Evolutionary conservation across 345 rosid species (phyloP).

Genomic region (Eucalyptus melliodora): DNA sequence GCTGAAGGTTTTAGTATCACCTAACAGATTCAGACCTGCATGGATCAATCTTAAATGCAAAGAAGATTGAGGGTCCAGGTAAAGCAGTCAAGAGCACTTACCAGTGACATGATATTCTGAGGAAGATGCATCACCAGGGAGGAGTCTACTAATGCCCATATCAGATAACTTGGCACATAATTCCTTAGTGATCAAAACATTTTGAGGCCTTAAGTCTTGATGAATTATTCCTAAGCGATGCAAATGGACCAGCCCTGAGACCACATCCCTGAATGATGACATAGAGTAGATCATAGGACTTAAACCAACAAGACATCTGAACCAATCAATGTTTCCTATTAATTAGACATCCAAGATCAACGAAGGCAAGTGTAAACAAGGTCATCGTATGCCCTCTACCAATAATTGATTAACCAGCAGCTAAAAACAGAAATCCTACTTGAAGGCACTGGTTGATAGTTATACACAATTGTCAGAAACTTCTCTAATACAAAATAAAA

Average conservation of each 20-base stretch:
- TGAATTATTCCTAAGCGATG: constrained; percentile 85
- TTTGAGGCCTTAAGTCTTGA: constrained; percentile 87
- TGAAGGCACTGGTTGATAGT: not conserved
- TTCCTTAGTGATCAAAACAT: constrained; percentile 67
- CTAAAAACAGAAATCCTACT: not conserved
- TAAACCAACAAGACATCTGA: not conserved
- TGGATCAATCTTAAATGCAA: not conserved
- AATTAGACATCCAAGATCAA: constrained; percentile 4
- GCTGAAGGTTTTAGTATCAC: not conserved
- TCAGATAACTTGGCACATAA: constrained; percentile 86
- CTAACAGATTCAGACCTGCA: not conserved
- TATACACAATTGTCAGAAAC: not conserved
- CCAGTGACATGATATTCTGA: constrained; percentile 73
- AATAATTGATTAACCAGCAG: not conserved
- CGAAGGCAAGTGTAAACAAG: constrained; percentile 56
- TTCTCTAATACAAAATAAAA: not conserved
- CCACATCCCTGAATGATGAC: constrained; percentile 51
- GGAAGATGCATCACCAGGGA: constrained; percentile 61
- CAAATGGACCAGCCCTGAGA: constrained; percentile 77
- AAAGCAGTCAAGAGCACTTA: constrained; percentile 1
- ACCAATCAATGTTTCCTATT: not conserved
- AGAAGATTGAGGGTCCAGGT: not conserved
- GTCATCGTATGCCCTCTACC: not conserved
- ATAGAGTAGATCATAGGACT: not conserved
- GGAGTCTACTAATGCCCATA: constrained; percentile 92